Evolutionary conservation across 768 basidiomycete genomes (phyloP).

Genomic region (Gloeophyllum trabeum): DNA sequence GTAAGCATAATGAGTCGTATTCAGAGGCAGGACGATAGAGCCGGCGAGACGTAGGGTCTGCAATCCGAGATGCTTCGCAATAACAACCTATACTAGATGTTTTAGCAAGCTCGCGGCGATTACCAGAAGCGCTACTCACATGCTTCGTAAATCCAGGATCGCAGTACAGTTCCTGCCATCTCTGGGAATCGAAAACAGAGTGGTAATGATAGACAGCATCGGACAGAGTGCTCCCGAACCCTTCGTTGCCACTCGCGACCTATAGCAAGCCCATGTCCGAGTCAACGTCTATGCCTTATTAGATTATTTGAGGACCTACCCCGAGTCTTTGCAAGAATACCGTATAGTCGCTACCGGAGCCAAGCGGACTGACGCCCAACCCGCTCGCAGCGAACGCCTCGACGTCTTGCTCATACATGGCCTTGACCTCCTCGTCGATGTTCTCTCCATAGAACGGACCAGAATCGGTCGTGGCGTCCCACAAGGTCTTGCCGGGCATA

Average conservation of each 20-base stretch:
- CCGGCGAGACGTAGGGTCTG: slow-evolving; percentile 41
- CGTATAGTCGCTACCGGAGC: slow-evolving; percentile 86
- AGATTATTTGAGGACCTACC: slow-evolving; percentile 23
- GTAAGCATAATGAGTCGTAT: slow-evolving; percentile 55
- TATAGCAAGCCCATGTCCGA: slow-evolving; percentile 14
- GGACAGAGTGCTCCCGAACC: slow-evolving; percentile 23
- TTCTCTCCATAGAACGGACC: slow-evolving; percentile 37
- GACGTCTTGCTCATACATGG: slow-evolving; percentile 26
- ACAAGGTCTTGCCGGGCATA: slow-evolving; percentile 50
- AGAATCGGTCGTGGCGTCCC: slow-evolving; percentile 61
- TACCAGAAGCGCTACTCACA: slow-evolving; percentile 20
- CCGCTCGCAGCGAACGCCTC: slow-evolving; percentile 14
- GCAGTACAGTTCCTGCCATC: slow-evolving; percentile 52
- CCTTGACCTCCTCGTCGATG: slow-evolving; percentile 31
- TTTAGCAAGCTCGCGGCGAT: not conserved
- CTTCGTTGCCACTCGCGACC: slow-evolving; percentile 23
- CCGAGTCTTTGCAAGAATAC: slow-evolving; percentile 81
- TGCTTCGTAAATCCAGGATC: slow-evolving; percentile 54
- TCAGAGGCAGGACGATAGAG: slow-evolving; percentile 47
- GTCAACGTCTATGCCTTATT: slow-evolving; percentile 12
- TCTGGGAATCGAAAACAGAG: slow-evolving; percentile 44
- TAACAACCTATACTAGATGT: slow-evolving; percentile 29
- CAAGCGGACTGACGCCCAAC: slow-evolving; percentile 46
- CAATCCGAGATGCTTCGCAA: slow-evolving; percentile 46
- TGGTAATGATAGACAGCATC: slow-evolving; percentile 53